Conservation (phyloP, 345 rosid genomes). For the Schrenkiella parvula region DNA sequence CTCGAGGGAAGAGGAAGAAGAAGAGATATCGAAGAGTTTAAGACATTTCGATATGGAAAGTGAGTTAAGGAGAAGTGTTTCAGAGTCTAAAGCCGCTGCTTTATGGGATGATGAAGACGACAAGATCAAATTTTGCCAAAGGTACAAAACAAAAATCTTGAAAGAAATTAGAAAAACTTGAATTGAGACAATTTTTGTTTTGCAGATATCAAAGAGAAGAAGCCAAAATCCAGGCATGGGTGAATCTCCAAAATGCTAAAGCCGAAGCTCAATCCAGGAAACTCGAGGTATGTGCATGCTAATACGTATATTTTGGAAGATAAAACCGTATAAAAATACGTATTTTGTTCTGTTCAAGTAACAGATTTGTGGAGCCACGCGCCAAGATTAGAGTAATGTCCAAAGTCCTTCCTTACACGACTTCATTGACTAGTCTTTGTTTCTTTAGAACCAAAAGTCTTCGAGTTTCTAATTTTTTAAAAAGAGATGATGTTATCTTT, state of each 20-base stretch:
- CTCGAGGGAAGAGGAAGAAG: slow-evolving; percentile 91
- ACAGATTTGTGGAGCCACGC: slow-evolving; percentile 60
- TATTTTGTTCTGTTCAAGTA: slow-evolving; percentile 5
- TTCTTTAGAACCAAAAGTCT: slow-evolving; percentile 36
- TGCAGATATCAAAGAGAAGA: slow-evolving; percentile 84
- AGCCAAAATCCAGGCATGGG: slow-evolving; percentile 93
- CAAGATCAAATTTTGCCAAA: slow-evolving; percentile 73
- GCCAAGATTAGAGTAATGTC: slow-evolving; percentile 17
- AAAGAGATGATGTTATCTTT: slow-evolving; percentile 21
- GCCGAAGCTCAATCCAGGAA: slow-evolving; percentile 96
- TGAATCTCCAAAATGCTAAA: slow-evolving; percentile 86
- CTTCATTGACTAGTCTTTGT: slow-evolving; percentile 56
- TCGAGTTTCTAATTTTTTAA: slow-evolving; percentile 33
- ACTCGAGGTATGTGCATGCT: slow-evolving; percentile 52
- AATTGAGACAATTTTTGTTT: background rate
- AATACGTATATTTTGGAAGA: background rate
- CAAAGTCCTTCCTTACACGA: background rate
- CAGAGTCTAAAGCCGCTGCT: slow-evolving; percentile 55
- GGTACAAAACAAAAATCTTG: slow-evolving; percentile 36
- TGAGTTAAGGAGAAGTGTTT: slow-evolving; percentile 45
- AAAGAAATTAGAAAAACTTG: background rate
- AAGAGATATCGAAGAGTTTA: slow-evolving; percentile 79
- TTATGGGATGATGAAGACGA: slow-evolving; percentile 83
- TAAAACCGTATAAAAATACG: background rate
- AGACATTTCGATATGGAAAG: slow-evolving; percentile 65